Evolutionary conservation across 345 rosid genomes (phyloP).

Genomic region (Mercurialis annua): DNA sequence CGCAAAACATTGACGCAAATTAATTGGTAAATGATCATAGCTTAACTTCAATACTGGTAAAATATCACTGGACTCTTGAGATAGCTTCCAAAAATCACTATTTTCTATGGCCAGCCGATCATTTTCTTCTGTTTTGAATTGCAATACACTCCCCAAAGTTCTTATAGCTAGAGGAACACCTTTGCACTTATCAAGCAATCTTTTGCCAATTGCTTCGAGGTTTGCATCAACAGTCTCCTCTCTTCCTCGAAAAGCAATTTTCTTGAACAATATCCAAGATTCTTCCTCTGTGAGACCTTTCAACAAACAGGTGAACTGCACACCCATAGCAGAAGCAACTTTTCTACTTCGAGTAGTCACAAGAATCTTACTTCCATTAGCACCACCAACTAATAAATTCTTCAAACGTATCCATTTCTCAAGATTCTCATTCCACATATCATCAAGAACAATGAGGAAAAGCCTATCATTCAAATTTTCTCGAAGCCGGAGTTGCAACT

Average conservation of each 20-base stretch:
- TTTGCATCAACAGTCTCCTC: neutral
- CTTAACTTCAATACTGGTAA: constrained; percentile 21
- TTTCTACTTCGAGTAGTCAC: constrained; percentile 14
- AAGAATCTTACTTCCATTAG: constrained; percentile 9
- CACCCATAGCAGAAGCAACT: constrained; percentile 14
- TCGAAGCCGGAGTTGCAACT: constrained; percentile 6
- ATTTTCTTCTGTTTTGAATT: neutral
- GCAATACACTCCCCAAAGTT: constrained; percentile 22
- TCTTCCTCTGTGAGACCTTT: constrained; percentile 11
- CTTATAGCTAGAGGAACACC: constrained; percentile 30
- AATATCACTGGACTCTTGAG: constrained; percentile 7
- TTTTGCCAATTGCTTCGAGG: constrained; percentile 14
- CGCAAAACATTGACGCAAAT: constrained; percentile 20
- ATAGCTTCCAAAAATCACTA: constrained; percentile 17
- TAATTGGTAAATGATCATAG: constrained; percentile 12
- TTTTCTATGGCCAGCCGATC: constrained; percentile 15
- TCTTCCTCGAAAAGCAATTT: constrained; percentile 10
- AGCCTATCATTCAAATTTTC: constrained; percentile 3
- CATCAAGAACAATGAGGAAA: constrained; percentile 14
- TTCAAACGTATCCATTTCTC: constrained; percentile 15
- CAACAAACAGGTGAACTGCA: neutral
- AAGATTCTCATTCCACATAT: constrained; percentile 18
- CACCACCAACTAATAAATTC: constrained; percentile 8
- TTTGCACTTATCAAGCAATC: constrained; percentile 20
- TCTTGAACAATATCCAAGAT: constrained; percentile 16